Evolutionary conservation across 2,329 filamentous ascomycete genomes (phyloP).

Genomic region (Metarhizium anisopliae): DNA sequence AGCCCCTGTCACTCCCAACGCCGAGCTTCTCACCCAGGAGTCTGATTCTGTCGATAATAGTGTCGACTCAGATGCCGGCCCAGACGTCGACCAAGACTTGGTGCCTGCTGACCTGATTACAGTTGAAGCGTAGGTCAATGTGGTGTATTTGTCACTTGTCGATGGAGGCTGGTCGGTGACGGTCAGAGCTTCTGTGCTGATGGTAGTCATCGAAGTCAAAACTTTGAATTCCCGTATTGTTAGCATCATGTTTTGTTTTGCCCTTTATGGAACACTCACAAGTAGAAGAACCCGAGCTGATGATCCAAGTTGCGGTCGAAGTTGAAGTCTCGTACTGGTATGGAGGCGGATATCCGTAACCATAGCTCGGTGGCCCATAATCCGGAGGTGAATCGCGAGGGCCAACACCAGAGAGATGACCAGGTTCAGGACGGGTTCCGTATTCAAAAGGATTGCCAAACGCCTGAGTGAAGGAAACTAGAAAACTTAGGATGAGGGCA

Average conservation of each 20-base stretch:
- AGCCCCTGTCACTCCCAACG: slow-evolving; percentile 5
- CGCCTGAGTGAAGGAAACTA: slow-evolving; percentile 6
- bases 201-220: neutral
- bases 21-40: slow-evolving; percentile 4
- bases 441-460: neutral
- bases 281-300: neutral
- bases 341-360: slow-evolving; percentile 11
- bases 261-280: slow-evolving; percentile 6
- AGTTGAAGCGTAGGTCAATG: neutral
- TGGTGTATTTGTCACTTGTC: neutral
- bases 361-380: slow-evolving; percentile 11
- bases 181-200: neutral
- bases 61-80: neutral
- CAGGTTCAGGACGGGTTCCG: neutral
- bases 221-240: neutral
- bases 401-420: neutral
- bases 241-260: neutral
- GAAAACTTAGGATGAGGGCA: neutral
- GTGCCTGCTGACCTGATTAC: neutral
- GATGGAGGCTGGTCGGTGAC: neutral
- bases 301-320: neutral
- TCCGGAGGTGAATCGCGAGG: slow-evolving; percentile 5
- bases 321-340: slow-evolving; percentile 11
- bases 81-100: neutral
- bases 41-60: neutral